Evolutionary conservation across 495 filamentous ascomycete genomes (phyloP).

Genomic region (Sporormia fimetaria): DNA sequence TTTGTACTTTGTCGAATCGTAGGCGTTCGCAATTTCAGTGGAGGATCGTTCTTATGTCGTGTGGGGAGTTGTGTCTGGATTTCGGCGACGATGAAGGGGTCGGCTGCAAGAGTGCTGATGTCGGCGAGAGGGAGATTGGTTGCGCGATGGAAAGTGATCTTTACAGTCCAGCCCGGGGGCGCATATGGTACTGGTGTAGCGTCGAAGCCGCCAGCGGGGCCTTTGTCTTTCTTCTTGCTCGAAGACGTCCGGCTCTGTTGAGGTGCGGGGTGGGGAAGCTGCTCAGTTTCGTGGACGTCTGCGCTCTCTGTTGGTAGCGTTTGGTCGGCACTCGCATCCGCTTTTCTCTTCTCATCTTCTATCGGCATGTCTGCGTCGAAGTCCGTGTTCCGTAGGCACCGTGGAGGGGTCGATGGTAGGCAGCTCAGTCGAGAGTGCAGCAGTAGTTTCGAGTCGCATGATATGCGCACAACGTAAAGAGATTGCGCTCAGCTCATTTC

Average conservation of each 20-base stretch:
- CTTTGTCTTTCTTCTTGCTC: conserved; percentile 29
- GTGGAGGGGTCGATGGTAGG: background rate
- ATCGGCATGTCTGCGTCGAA: no score
- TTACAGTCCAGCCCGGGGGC: conserved; percentile 67
- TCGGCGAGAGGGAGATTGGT: conserved; percentile 73
- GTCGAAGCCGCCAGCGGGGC: conserved; percentile 71
- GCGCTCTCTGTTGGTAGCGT: no score
- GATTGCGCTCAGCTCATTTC: background rate
- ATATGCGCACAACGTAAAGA: background rate
- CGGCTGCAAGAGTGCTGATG: conserved; percentile 61
- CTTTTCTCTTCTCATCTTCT: no score
- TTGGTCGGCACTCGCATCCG: no score
- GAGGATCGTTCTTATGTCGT: conserved; percentile 70
- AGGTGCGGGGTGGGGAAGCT: conserved; percentile 2
- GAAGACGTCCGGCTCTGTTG: conserved; percentile 3
- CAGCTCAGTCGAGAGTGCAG: background rate
- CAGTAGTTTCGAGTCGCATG: background rate
- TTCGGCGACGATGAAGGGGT: conserved; percentile 70
- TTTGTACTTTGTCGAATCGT: conserved; percentile 60
- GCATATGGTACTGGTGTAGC: conserved; percentile 60
- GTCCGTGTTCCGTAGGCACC: no score
- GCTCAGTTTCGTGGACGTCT: no score
- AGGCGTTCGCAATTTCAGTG: conserved; percentile 58
- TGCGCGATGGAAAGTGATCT: conserved; percentile 74
- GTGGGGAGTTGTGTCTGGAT: conserved; percentile 50